These are phyloP conservation scores for Dendrobium huoshanense DNA, from an alignment of 106 monocot species.

Conservation along the genomic window DNA sequence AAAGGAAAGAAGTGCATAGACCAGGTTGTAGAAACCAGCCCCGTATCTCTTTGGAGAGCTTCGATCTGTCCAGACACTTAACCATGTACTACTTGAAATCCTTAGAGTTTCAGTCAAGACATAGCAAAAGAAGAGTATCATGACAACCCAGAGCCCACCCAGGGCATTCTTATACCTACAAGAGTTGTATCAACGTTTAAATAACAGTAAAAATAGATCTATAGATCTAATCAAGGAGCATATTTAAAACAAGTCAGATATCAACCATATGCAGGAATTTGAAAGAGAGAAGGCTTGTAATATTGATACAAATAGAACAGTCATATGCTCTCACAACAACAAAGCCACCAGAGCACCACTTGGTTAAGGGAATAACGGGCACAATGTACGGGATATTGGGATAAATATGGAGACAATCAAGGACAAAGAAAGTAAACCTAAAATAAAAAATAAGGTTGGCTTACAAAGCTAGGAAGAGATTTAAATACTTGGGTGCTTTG, in stretches of 20 bases:
- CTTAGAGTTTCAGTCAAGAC: conserved; percentile 69
- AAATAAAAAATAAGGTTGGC: not conserved
- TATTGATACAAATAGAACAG: not conserved
- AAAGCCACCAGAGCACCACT: not conserved
- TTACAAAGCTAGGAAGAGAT: not conserved
- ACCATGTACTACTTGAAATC: conserved; percentile 95
- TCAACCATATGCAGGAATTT: not conserved
- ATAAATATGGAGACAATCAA: not conserved
- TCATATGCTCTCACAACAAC: not conserved
- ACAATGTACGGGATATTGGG: not conserved
- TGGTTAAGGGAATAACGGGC: not conserved
- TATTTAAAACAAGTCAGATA: not conserved
- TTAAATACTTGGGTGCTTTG: not conserved
- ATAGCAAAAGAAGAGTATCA: conserved; percentile 66
- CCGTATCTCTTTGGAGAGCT: conserved; percentile 60
- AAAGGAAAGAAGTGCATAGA: conserved; percentile 78
- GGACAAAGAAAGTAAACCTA: not conserved
- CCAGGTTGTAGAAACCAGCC: conserved; percentile 74
- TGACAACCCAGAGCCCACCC: conserved; percentile 92
- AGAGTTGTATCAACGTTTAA: not conserved
- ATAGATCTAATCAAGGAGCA: not conserved
- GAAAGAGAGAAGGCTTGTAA: not conserved
- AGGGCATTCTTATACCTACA: conserved; percentile 90
- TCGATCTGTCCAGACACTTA: conserved; percentile 90
- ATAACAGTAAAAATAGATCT: not conserved